Evolutionary conservation across 2,329 filamentous ascomycete species (phyloP).

Genomic region (Monosporascus sp.): DNA sequence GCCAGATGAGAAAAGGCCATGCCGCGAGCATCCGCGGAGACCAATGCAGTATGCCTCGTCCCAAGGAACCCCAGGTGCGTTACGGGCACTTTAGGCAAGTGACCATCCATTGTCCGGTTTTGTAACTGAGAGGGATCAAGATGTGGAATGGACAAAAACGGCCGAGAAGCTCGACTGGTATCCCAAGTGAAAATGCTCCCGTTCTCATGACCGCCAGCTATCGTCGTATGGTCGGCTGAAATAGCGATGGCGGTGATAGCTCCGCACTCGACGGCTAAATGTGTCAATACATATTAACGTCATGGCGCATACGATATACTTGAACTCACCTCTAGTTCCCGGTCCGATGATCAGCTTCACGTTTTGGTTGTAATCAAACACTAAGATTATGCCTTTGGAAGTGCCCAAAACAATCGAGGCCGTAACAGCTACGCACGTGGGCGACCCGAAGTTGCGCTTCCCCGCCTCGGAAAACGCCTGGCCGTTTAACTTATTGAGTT

Average conservation of each 20-base stretch:
- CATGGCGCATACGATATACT: not conserved
- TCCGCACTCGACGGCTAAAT: conserved; percentile 78
- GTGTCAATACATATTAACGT: conserved; percentile 22
- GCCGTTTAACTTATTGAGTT: conserved; percentile 78
- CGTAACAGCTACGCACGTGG: conserved; percentile 84
- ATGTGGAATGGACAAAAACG: conserved; percentile 82
- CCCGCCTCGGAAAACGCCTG: conserved; percentile 91
- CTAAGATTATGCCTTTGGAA: conserved; percentile 85
- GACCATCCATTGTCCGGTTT: conserved; percentile 69
- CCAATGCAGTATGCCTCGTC: conserved; percentile 85
- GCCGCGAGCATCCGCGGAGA: conserved; percentile 88
- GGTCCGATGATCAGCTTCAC: conserved; percentile 90
- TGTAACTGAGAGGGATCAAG: conserved; percentile 61
- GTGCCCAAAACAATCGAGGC: conserved; percentile 87
- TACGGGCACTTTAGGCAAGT: conserved; percentile 70
- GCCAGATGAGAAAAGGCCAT: conserved; percentile 99
- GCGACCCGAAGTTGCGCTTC: conserved; percentile 84
- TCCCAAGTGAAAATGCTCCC: conserved; percentile 98
- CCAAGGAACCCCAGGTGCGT: conserved; percentile 93
- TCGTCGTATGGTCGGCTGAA: conserved; percentile 87
- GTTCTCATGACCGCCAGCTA: conserved; percentile 83
- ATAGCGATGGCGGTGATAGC: conserved; percentile 81
- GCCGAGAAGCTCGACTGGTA: conserved; percentile 70
- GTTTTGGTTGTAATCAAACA: conserved; percentile 97
- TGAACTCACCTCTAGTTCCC: conserved; percentile 73